Conservation (phyloP, 2,329 filamentous ascomycete species). For the Ophiostoma sp. region DNA sequence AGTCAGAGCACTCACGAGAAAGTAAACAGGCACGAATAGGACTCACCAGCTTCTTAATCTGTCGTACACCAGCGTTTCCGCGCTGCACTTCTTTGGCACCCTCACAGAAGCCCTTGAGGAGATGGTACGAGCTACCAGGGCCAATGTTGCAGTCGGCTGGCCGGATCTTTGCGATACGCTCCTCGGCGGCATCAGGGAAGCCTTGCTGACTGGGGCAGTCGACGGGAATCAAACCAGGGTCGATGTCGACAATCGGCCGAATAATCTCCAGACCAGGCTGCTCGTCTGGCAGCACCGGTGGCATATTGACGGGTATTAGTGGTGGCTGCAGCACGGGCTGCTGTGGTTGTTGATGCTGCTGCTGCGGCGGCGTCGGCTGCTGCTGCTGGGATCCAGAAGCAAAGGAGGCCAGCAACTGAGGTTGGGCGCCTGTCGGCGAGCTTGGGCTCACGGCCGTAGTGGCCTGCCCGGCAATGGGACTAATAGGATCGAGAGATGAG, state of each 20-base stretch:
- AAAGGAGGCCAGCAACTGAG: constrained; percentile 19
- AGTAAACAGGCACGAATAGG: neutral
- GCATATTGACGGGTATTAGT: neutral
- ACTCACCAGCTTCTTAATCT: constrained; percentile 51
- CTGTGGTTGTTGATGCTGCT: neutral
- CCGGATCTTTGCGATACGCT: neutral
- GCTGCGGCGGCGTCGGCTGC: neutral
- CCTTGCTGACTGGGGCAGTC: neutral
- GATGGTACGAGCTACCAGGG: constrained; percentile 51
- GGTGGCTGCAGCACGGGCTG: neutral
- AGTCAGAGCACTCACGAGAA: no score
- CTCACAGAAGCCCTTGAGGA: constrained; percentile 56
- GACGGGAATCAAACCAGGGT: constrained; percentile 31
- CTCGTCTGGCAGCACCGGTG: neutral
- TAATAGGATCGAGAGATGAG: constrained; percentile 17
- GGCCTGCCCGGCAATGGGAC: constrained; percentile 1
- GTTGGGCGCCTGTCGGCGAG: neutral
- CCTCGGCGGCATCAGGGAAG: neutral
- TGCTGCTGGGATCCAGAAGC: constrained; percentile 3
- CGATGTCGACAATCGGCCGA: constrained; percentile 17
- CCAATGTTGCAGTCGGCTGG: constrained; percentile 43
- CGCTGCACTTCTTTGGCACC: constrained; percentile 53
- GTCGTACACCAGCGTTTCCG: constrained; percentile 53
- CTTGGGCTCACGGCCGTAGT: neutral
- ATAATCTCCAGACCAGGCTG: constrained; percentile 27